These are phyloP conservation scores for Peterozyma xylosa DNA, from an alignment of 805 yeast species.

Conservation along the genomic window DNA sequence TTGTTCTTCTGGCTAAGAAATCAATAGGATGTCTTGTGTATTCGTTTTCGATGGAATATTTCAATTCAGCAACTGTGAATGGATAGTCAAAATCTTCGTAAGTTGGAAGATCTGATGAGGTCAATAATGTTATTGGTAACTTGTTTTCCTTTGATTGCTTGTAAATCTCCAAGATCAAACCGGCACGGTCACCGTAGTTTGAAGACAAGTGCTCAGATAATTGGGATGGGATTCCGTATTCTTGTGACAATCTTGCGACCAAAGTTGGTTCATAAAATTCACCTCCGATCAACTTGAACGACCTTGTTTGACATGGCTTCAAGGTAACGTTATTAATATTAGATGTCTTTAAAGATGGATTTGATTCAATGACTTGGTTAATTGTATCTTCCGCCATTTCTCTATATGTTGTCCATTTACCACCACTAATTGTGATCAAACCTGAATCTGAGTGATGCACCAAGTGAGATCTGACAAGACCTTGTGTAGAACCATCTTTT, in stretches of 20 bases:
- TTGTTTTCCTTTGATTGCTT: conserved; percentile 44
- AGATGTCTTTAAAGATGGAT: conserved; percentile 24
- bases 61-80: conserved; percentile 85
- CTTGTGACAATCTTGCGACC: conserved; percentile 74
- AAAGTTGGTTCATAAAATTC: conserved; percentile 70
- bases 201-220: conserved; percentile 77
- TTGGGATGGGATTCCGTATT: conserved; percentile 60
- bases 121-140: conserved; percentile 60
- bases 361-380: conserved; percentile 52
- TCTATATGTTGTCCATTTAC: conserved; percentile 97
- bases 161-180: conserved; percentile 58
- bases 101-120: conserved; percentile 17
- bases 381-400: conserved; percentile 97
- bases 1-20: conserved; percentile 86
- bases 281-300: conserved; percentile 66
- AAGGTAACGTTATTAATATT: conserved; percentile 9
- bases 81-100: conserved; percentile 64
- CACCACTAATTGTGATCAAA: conserved; percentile 86
- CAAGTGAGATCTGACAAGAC: conserved; percentile 85
- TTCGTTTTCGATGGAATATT: conserved; percentile 75
- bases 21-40: conserved; percentile 84
- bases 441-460: conserved; percentile 59
- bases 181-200: conserved; percentile 88
- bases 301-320: conserved; percentile 46
- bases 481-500: conserved; percentile 59